Evolutionary conservation across 2,329 filamentous ascomycete genomes (phyloP), one percentile per base, ranked within the genome.

Genomic region (Fusarium sororula): DNA sequence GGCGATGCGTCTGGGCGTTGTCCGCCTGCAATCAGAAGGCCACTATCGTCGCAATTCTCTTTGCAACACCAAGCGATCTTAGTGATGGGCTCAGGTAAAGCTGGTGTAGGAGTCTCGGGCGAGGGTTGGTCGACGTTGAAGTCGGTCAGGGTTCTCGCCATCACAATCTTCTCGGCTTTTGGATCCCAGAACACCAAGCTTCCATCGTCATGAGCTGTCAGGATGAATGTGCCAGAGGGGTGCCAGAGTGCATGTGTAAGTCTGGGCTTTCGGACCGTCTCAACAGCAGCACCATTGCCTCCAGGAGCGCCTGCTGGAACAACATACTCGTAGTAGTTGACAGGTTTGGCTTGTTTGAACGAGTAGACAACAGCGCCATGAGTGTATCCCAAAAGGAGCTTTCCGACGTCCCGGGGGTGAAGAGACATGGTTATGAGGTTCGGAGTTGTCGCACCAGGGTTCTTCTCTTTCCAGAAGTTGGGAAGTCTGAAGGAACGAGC

Each of bases 171-270:
- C 13, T 94, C 94, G 79, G 98, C 96, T 78, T 95, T 97, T 2
- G 93, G 86, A 81, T 99, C 96, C 95, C 96, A 99, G 75, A 98
- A 93, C 0, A 97, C 96, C 53, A 99, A 85, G 76, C 94, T 98
- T 39, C 93, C 92, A 80, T 99, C 96, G 63, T 98, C 95, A 79
- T 98, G 93, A 3, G 92, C 93, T 0, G 94, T 97, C 74, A 96
- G 81, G 42, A 98, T 85, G 78, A 98, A 98, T 0, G 94, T 97
- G 1, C 95, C 96, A 3, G 94, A 97, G 1, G 96, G 96, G 83
- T 99, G 96, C 95, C 96, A 99, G 22, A 96, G 82, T 2, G 94
- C 95, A 76, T 97, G 93, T 3, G 92, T 94, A 70, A 98, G 83
- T 66, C 88, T 90, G 20, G 96, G 96, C 76, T 87, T 90, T 57